A percentile compares a stretch with the other conserved stretches of the same genome.
Evolutionary conservation across 164 flowering plant genomes (phyloP).

Genomic region (Euptelea pleiosperma): DNA sequence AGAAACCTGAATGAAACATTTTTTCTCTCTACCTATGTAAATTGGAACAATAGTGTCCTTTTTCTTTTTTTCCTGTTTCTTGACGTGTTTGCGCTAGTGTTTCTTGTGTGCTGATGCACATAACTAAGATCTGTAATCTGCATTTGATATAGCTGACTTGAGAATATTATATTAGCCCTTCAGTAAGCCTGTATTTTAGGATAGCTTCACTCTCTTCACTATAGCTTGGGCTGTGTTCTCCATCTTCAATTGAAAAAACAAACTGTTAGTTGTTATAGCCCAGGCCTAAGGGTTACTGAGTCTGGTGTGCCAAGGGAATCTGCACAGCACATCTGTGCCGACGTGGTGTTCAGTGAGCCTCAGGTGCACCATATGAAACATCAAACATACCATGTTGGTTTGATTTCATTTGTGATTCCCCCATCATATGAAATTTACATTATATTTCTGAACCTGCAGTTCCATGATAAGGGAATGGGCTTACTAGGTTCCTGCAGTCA

Average conservation of each 20-base stretch:
- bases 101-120: too few species aligned
- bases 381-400: not conserved
- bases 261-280: too few species aligned
- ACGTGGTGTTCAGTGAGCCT: too few species aligned
- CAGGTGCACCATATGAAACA: not conserved
- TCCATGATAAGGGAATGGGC: slow-evolving; percentile 40
- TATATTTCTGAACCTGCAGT: slow-evolving; percentile 32
- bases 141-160: too few species aligned
- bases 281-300: too few species aligned
- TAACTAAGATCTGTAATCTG: too few species aligned
- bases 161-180: not conserved
- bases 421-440: not conserved
- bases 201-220: not conserved
- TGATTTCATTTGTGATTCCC: not conserved
- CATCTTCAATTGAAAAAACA: not conserved
- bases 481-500: slow-evolving; percentile 31
- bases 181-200: not conserved
- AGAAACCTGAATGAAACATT: too few species aligned
- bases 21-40: too few species aligned
- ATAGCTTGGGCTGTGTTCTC: not conserved
- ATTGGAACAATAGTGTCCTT: too few species aligned
- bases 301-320: not conserved
- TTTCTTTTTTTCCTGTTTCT: too few species aligned
- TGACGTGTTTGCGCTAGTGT: too few species aligned
- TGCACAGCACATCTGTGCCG: not conserved